Evolutionary conservation across 768 basidiomycete species (phyloP), one percentile per base, ranked within the genome.

Genomic region (Heimioporus sp.): DNA sequence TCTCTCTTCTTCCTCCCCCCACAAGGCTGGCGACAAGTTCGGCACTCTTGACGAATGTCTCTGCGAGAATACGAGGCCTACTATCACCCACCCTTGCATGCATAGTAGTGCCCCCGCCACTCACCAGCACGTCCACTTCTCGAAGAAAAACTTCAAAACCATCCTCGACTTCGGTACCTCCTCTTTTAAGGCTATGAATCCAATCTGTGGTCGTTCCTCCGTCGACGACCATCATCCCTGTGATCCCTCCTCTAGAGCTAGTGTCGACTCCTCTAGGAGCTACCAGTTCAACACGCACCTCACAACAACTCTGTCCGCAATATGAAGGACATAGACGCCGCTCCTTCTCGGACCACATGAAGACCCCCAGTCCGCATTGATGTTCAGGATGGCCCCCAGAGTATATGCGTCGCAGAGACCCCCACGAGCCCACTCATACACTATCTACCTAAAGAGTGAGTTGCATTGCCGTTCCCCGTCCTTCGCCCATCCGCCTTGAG

Each of bases 401-500:
- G 83, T 62, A 82, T 94, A 65, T 90, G 87, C 67, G 90, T 92
- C 57, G 92, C 92, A 56, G 89, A 92, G 74, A 86, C 83, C 87
- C 87, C 20, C 80, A 89, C 67, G 85, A 88, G 69, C 83, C 41
- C 75, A 77, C 57, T 69, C 67, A 51, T 92, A 86, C 74, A 86
- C 81, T 65, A 79, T 93, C 65, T 93, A 93, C 76, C 83, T 93
- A 72, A 93, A 92, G 80, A 93, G 91, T 92, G 71, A 77, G 89
- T 61, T 51, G 48, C 43, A 55, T 59, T 54, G 43, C 58, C 59
- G 45, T 49, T 34, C 57, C n/a, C 61, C 63, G 58, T 64, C 53
- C 51, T 53, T 63, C 57, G 49, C 56, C 60, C 59, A 55, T 48
- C 52, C 38, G 40, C 47, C 56, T 46, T 19, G 30, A 42, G 41